Base-by-base conservation (phyloP, 163 green algal species). In the Prototheca wickerhamii region DNA sequence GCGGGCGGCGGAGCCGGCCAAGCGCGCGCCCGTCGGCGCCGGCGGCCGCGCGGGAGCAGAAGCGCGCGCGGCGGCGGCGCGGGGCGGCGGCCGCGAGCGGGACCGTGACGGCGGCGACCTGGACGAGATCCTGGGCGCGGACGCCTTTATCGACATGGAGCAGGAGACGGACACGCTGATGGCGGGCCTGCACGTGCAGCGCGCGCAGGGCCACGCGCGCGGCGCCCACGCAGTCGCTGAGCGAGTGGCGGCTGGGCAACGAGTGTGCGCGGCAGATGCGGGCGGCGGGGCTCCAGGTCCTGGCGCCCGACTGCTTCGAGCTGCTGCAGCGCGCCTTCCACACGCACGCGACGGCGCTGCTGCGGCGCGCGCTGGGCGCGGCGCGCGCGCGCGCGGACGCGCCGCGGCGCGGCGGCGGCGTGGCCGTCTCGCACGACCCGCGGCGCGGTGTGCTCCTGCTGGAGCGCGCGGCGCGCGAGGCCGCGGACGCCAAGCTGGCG, bases 281-380 rank as follows among this genome's bases (percentile, higher is more conserved):
- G 17, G 42, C 26, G 26, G 58, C 58, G 25, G 37, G 58, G 40
- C 58, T 55, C 40, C 23, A 56, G 25, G 58, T 54, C 20, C 26
- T 31, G 10, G 23, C 60, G 31, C 51, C 51, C 10, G 53, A 60
- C 52, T 73, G 67, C 42, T 64, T 73, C 37, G 67, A 73, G 31
- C 15, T 68, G n/a, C n/a, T 73, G 28, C 67, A 73, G 60, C 42
- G 65, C 31, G 67, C 67, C 42, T 73, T 68, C 33, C 40, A 59
- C 52, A 28, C 60, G n/a, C 67, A 73, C 31, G 58, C 60, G 35
- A 50, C 4, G 37, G 28, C 49, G 35, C n/a, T 71, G 28, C 44
- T 73, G 6, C 21, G 30, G 25, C 31, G 32, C 18, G 55, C 60
- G 40, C 42, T 54, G n/a, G 35, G 32, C 21, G 34, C 29, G 37